phyloP scores from a whole-genome alignment of 352 stramenopile species.

The Chloridella minuta region DNA sequence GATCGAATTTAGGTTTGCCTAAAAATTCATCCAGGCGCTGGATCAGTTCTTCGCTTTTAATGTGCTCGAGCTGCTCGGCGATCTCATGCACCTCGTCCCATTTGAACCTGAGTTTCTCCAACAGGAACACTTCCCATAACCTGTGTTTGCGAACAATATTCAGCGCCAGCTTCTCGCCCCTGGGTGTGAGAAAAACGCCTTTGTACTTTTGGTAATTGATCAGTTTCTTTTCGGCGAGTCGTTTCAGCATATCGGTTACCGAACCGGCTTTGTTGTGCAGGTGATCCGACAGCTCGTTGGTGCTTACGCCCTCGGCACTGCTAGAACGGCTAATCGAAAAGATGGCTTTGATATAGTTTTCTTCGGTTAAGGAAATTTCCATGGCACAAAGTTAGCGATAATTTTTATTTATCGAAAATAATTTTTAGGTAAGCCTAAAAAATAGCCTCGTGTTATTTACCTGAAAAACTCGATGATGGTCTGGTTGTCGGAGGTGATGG shows the following conservation, averaged over 20 bases:
- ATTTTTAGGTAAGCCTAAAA: background rate
- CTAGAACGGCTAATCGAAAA: background rate
- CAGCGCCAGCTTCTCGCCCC: background rate
- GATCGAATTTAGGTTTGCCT: background rate
- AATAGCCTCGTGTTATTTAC: background rate
- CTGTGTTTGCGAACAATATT: background rate
- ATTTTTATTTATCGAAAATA: too few relatives aligned
- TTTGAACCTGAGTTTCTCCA: background rate
- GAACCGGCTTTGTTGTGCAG: background rate
- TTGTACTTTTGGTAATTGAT: background rate
- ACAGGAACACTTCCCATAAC: background rate
- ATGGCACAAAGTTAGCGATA: background rate
- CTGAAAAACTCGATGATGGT: background rate
- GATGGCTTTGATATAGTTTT: background rate
- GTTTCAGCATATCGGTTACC: background rate
- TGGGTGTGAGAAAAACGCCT: background rate
- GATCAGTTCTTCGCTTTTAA: background rate
- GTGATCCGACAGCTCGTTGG: background rate
- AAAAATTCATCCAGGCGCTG: background rate
- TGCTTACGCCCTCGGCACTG: background rate
- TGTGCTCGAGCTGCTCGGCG: background rate
- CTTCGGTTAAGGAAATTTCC: background rate
- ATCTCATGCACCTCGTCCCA: background rate
- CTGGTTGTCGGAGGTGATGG: background rate
- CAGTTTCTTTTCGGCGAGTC: background rate